These are phyloP conservation scores for Cladosporium colombiae DNA, from an alignment of 2,329 filamentous ascomycete genomes.

Conservation along the genomic window DNA sequence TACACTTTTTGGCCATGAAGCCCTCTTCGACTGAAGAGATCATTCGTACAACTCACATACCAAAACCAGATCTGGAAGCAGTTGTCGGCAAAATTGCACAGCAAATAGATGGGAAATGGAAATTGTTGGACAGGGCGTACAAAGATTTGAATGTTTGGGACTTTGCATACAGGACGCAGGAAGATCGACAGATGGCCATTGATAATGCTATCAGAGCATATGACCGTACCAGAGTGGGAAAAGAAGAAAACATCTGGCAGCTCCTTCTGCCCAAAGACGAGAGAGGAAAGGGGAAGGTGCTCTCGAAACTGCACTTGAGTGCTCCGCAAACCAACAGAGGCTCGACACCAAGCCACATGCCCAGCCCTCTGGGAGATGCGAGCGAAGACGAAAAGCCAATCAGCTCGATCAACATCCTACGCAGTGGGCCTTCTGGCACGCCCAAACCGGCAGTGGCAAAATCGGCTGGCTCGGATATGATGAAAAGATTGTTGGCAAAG, in stretches of 20 bases:
- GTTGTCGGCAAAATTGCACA: slow-evolving; percentile 55
- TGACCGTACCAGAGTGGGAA: slow-evolving; percentile 61
- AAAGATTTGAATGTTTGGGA: slow-evolving; percentile 64
- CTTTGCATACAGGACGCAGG: slow-evolving; percentile 58
- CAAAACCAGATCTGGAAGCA: slow-evolving; percentile 49
- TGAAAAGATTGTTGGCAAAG: slow-evolving; percentile 49
- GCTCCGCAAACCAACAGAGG: slow-evolving; percentile 25
- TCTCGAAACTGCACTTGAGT: slow-evolving; percentile 60
- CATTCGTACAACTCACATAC: slow-evolving; percentile 49
- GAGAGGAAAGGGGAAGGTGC: slow-evolving; percentile 60
- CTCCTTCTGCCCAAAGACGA: slow-evolving; percentile 61
- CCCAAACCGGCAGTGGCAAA: slow-evolving; percentile 29
- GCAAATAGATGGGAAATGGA: slow-evolving; percentile 53
- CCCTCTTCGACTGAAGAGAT: slow-evolving; percentile 52
- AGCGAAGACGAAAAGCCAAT: slow-evolving; percentile 16
- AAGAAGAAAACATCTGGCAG: slow-evolving; percentile 64
- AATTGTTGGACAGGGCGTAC: slow-evolving; percentile 59
- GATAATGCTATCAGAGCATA: slow-evolving; percentile 64
- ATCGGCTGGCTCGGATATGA: slow-evolving; percentile 29
- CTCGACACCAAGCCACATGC: slow-evolving; percentile 31
- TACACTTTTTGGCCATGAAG: slow-evolving; percentile 58
- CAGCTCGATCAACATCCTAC: slow-evolving; percentile 30
- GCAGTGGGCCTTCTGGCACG: slow-evolving; percentile 30
- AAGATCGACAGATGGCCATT: slow-evolving; percentile 61
- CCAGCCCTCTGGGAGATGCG: slow-evolving; percentile 33